Evolutionary conservation across 768 basidiomycete species (phyloP).

Genomic region (Pulveroboletus ravenelii): DNA sequence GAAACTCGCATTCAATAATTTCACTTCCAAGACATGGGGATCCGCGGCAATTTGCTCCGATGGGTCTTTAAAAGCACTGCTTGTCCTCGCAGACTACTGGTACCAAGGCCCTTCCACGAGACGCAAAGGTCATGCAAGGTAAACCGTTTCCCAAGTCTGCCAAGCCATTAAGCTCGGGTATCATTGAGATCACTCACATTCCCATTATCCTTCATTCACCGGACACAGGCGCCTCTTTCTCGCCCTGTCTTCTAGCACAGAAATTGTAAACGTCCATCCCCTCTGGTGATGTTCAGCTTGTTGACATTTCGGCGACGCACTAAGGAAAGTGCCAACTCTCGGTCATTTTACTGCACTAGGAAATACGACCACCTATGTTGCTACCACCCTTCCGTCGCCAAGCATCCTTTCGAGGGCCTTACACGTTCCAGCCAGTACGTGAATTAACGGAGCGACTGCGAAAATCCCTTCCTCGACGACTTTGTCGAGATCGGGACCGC

Average conservation of each 20-base stretch:
- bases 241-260: neutral
- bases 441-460: slow-evolving; percentile 11
- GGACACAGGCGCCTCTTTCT: neutral
- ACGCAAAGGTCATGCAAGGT: slow-evolving; percentile 3
- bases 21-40: neutral
- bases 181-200: slow-evolving; percentile 18
- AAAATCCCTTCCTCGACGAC: slow-evolving; percentile 17
- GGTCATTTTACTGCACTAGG: neutral
- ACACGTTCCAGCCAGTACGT: slow-evolving; percentile 1
- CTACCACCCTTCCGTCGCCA: neutral
- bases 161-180: slow-evolving; percentile 12
- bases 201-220: slow-evolving; percentile 11
- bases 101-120: no score
- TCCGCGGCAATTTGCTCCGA: neutral
- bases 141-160: slow-evolving; percentile 13
- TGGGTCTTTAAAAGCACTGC: neutral
- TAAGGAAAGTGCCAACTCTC: neutral
- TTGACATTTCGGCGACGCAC: slow-evolving; percentile 12
- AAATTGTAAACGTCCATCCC: slow-evolving; percentile 1
- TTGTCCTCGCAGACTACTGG: no score
- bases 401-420: neutral
- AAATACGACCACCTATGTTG: no score
- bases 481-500: slow-evolving; percentile 19
- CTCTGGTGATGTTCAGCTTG: neutral
- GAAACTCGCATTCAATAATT: neutral